These are phyloP conservation scores for Phialocephala subalpina DNA, from an alignment of 2,329 filamentous ascomycete species.

Conservation along the genomic window DNA sequence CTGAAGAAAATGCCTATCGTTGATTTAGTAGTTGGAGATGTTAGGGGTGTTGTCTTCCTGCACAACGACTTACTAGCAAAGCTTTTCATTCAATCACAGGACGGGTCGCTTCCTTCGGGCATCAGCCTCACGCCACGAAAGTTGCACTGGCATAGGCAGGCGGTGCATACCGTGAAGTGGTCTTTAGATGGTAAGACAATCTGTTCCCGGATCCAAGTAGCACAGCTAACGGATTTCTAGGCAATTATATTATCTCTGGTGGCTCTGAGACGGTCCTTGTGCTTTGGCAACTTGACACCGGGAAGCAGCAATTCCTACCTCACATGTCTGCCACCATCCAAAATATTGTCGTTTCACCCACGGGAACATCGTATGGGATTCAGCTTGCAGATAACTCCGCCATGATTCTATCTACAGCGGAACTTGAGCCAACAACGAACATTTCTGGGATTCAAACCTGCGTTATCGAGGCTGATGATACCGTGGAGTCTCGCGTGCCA, in stretches of 20 bases:
- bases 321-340: slow-evolving; percentile 88
- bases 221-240: slow-evolving; percentile 55
- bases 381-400: slow-evolving; percentile 91
- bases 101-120: slow-evolving; percentile 31
- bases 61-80: slow-evolving; percentile 77
- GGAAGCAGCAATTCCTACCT: slow-evolving; percentile 83
- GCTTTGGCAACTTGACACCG: slow-evolving; percentile 92
- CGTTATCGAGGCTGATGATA: slow-evolving; percentile 57
- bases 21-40: slow-evolving; percentile 82
- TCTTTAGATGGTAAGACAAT: slow-evolving; percentile 78
- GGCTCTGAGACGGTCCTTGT: slow-evolving; percentile 90
- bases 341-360: slow-evolving; percentile 81
- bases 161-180: slow-evolving; percentile 88
- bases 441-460: slow-evolving; percentile 82
- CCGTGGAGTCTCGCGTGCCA: slow-evolving; percentile 60
- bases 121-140: slow-evolving; percentile 61
- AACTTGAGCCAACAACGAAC: slow-evolving; percentile 84
- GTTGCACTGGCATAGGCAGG: slow-evolving; percentile 90
- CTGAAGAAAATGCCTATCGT: slow-evolving; percentile 53
- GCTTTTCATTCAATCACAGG: slow-evolving; percentile 55
- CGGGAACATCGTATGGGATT: slow-evolving; percentile 82
- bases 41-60: slow-evolving; percentile 79
- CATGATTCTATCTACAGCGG: slow-evolving; percentile 89
- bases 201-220: neutral
- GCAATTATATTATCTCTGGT: slow-evolving; percentile 93